These are phyloP conservation scores for Cadophora malorum DNA, from an alignment of 2,329 filamentous ascomycete genomes.

Conservation along the genomic window DNA sequence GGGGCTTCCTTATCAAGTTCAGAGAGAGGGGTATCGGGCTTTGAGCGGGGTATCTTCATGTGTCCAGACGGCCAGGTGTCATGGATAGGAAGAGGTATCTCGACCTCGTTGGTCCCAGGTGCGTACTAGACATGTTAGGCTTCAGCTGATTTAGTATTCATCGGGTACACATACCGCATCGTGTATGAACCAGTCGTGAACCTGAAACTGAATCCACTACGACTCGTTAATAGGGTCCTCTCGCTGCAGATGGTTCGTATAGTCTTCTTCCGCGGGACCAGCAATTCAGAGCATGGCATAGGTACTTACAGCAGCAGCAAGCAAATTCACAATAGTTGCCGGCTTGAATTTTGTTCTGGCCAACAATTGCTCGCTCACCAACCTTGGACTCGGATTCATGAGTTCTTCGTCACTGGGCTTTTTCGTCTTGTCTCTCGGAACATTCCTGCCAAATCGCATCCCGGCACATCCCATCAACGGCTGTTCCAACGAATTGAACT, in stretches of 20 bases:
- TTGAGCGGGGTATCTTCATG: slow-evolving; percentile 28
- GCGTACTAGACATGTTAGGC: slow-evolving; percentile 3
- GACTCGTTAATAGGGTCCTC: slow-evolving; percentile 20
- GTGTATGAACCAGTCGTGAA: slow-evolving; percentile 32
- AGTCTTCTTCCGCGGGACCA: background rate
- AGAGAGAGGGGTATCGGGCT: slow-evolving; percentile 14
- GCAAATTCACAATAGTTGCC: slow-evolving; percentile 27
- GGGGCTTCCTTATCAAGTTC: slow-evolving; percentile 20
- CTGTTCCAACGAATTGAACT: slow-evolving; percentile 25
- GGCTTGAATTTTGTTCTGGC: slow-evolving; percentile 21
- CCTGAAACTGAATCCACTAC: slow-evolving; percentile 33
- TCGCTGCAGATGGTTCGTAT: slow-evolving; percentile 13
- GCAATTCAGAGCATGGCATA: background rate
- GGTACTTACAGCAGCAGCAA: slow-evolving; percentile 30
- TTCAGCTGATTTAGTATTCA: slow-evolving; percentile 9
- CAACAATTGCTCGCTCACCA: slow-evolving; percentile 21
- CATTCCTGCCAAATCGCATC: slow-evolving; percentile 30
- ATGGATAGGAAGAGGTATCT: slow-evolving; percentile 24
- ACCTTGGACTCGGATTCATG: slow-evolving; percentile 17
- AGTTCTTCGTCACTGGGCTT: slow-evolving; percentile 19
- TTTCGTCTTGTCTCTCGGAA: slow-evolving; percentile 23
- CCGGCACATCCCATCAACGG: slow-evolving; percentile 30
- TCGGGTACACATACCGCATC: slow-evolving; percentile 13
- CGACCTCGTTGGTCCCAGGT: slow-evolving; percentile 24
- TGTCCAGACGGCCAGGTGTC: slow-evolving; percentile 27